Evolutionary conservation across 139 green algal genomes (phyloP).

Genomic region (Picochlorum sp.): DNA sequence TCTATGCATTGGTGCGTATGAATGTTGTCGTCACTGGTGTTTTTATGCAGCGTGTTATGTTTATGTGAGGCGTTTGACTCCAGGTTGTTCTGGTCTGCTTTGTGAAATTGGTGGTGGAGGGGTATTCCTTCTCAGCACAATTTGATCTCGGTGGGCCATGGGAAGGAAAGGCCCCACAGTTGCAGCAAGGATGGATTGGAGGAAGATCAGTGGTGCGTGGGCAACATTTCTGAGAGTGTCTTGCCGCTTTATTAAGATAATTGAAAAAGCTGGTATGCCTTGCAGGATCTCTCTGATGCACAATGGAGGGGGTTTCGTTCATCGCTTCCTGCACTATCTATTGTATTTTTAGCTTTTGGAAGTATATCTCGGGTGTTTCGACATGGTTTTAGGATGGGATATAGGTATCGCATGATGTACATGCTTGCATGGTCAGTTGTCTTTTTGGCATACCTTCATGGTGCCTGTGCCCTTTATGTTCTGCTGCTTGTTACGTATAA

Average conservation of each 20-base stretch:
- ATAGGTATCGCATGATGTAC: constrained; percentile 13
- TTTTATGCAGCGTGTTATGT: no score
- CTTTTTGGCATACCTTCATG: constrained; percentile 36
- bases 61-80: neutral
- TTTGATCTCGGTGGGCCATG: constrained; percentile 17
- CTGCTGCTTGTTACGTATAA: constrained; percentile 23
- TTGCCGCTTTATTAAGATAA: no score
- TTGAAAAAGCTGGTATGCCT: neutral
- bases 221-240: no score
- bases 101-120: neutral
- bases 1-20: no score
- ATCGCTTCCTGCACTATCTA: constrained; percentile 27
- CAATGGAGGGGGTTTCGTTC: constrained; percentile 69
- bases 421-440: constrained; percentile 16
- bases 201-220: constrained; percentile 1
- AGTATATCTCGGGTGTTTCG: constrained; percentile 23
- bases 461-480: constrained; percentile 24
- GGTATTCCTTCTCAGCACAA: constrained; percentile 10
- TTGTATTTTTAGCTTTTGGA: constrained; percentile 30
- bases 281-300: constrained; percentile 61
- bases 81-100: constrained; percentile 14
- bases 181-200: constrained; percentile 16
- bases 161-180: constrained; percentile 20
- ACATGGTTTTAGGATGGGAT: no score
- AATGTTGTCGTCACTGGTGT: no score